Evolutionary conservation across 1,139 yeast species (phyloP).

Genomic region (Debaryomyces fabryi): DNA sequence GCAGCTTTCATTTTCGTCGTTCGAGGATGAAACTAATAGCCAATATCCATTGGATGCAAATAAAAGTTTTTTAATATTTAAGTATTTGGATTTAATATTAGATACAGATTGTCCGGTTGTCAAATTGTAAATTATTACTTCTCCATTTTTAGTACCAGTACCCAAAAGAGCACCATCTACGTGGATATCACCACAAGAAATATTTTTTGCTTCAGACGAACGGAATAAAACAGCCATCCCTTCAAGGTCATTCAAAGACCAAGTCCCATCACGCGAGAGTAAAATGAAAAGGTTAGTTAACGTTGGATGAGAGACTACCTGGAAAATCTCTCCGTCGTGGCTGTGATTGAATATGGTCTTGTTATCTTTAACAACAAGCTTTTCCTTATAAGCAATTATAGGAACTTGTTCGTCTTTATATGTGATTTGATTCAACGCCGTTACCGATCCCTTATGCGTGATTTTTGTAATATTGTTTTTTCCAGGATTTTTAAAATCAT

Average conservation of each 20-base stretch:
- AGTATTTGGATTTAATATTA: conserved; percentile 30
- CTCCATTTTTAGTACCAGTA: conserved; percentile 42
- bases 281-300: conserved; percentile 30
- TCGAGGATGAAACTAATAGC: conserved; percentile 37
- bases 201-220: conserved; percentile 14
- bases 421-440: conserved; percentile 19
- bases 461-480: conserved; percentile 15
- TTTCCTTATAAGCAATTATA: conserved; percentile 22
- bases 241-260: conserved; percentile 33
- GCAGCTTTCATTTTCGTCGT: conserved; percentile 18
- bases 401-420: conserved; percentile 18
- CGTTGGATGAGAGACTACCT: conserved; percentile 38
- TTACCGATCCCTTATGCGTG: conserved; percentile 20
- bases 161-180: conserved; percentile 69
- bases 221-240: conserved; percentile 12
- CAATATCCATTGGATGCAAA: conserved; percentile 77
- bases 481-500: conserved; percentile 14
- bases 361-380: conserved; percentile 19
- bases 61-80: conserved; percentile 37
- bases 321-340: conserved; percentile 18
- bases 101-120: conserved; percentile 43
- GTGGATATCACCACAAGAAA: conserved; percentile 50
- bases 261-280: conserved; percentile 24
- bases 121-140: conserved; percentile 47
- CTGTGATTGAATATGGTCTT: conserved; percentile 7